phyloP scores from a whole-genome alignment of 1,139 yeast genomes.

The Diutina siamensis region DNA sequence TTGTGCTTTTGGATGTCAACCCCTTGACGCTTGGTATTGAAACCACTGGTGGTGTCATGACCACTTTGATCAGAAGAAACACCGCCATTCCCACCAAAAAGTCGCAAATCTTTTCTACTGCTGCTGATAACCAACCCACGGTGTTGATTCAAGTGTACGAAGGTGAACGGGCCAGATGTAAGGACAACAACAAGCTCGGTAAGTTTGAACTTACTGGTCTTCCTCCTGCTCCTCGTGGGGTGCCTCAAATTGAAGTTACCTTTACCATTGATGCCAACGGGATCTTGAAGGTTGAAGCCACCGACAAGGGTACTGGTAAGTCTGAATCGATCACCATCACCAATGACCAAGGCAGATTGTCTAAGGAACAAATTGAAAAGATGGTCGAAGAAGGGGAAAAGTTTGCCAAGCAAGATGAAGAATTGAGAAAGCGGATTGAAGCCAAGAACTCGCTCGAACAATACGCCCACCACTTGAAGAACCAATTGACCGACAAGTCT shows the following conservation, averaged over 20 bases:
- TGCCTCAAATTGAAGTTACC: conserved; percentile 93
- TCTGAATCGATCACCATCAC: conserved; percentile 47
- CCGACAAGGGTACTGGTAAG: conserved; percentile 90
- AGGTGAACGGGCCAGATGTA: conserved; percentile 95
- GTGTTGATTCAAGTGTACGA: conserved; percentile 92
- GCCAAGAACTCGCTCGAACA: conserved; percentile 56
- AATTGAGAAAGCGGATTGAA: conserved; percentile 43
- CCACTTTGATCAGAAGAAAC: conserved; percentile 93
- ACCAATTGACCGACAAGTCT: conserved; percentile 11
- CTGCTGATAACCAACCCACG: conserved; percentile 92
- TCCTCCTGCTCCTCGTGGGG: conserved; percentile 98
- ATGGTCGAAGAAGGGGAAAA: conserved; percentile 94
- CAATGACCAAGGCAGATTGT: conserved; percentile 43
- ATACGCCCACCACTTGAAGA: conserved; percentile 40
- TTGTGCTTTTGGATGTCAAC: conserved; percentile 62
- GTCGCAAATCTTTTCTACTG: conserved; percentile 93
- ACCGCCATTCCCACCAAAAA: conserved; percentile 95
- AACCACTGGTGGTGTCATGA: conserved; percentile 97
- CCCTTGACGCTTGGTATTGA: conserved; percentile 95
- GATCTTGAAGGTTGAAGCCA: conserved; percentile 85
- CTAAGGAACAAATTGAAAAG: conserved; percentile 85
- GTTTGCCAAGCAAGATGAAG: conserved; percentile 71
- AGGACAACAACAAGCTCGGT: conserved; percentile 91
- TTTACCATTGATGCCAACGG: conserved; percentile 93
- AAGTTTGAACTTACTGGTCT: conserved; percentile 92